phyloP scores from a whole-genome alignment of 164 flowering plant species.

The Buxus sempervirens region DNA sequence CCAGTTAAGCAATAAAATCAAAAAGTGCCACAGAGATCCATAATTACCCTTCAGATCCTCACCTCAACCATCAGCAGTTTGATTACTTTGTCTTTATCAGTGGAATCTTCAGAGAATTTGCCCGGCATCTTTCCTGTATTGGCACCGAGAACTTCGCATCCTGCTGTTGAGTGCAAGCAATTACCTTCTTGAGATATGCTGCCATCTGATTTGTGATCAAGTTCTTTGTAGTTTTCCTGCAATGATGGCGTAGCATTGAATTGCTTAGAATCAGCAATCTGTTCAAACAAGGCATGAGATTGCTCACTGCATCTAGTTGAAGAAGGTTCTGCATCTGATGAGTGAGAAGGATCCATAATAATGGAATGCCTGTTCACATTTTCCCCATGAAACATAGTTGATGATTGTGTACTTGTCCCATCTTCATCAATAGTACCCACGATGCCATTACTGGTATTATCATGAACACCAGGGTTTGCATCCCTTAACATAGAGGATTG shows the following conservation, averaged over 20 bases:
- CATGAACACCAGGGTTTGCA: constrained; percentile 8
- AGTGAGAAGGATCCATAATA: constrained; percentile 22
- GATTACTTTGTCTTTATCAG: constrained; percentile 38
- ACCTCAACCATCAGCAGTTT: constrained; percentile 63
- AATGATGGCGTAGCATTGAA: constrained; percentile 11
- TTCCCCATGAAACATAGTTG: constrained; percentile 15
- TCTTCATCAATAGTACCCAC: constrained; percentile 16
- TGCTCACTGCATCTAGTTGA: constrained; percentile 7
- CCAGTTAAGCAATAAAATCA: neutral
- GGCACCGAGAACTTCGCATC: constrained; percentile 11
- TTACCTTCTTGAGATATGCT: constrained; percentile 17
- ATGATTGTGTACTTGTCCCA: constrained; percentile 12
- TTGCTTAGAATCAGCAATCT: constrained; percentile 17
- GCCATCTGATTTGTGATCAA: constrained; percentile 13
- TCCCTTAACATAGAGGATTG: constrained; percentile 19
- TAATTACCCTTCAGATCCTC: constrained; percentile 1
- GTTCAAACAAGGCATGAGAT: constrained; percentile 1
- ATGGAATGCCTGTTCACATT: constrained; percentile 18
- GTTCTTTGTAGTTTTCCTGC: constrained; percentile 22
- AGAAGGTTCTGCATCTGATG: constrained; percentile 29
- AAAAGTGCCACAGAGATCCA: neutral
- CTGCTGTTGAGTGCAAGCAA: constrained; percentile 16
- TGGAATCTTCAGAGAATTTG: constrained; percentile 17
- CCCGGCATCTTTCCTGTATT: constrained; percentile 12
- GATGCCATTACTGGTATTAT: constrained; percentile 20